Evolutionary conservation across 768 basidiomycete species (phyloP).

Genomic region (Boletus sp.): DNA sequence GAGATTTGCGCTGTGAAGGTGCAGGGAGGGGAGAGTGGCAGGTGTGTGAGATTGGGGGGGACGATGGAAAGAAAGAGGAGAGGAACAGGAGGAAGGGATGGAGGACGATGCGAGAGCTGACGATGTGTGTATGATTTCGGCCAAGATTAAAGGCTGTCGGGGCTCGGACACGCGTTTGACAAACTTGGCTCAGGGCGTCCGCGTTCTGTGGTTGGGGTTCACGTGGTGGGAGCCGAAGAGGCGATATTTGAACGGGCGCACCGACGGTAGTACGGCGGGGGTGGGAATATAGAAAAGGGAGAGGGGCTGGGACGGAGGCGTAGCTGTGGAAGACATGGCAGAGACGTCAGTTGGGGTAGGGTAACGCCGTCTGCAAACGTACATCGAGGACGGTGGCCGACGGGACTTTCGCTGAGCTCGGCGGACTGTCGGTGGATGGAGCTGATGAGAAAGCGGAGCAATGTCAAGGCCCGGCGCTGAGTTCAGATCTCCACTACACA

Average conservation of each 20-base stretch:
- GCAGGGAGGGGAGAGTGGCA: constrained; percentile 31
- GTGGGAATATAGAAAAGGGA: neutral
- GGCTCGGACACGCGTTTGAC: constrained; percentile 36
- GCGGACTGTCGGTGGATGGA: constrained; percentile 32
- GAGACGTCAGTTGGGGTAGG: constrained; percentile 24
- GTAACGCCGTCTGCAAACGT: constrained; percentile 22
- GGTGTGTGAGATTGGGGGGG: constrained; percentile 9
- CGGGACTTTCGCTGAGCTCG: constrained; percentile 35
- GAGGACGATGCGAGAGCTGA: constrained; percentile 22
- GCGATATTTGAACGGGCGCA: constrained; percentile 12
- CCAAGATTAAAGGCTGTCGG: constrained; percentile 33
- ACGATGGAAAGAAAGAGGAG: constrained; percentile 11
- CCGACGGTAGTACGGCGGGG: constrained; percentile 22
- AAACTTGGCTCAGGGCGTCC: constrained; percentile 32
- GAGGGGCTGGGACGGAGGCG: constrained; percentile 7
- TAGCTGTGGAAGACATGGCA: constrained; percentile 22
- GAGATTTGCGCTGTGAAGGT: constrained; percentile 25
- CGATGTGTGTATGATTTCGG: constrained; percentile 32
- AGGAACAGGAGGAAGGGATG: constrained; percentile 9
- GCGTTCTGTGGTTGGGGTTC: constrained; percentile 30
- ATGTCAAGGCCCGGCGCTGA: constrained; percentile 19
- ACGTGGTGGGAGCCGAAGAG: constrained; percentile 37
- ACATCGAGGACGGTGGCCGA: constrained; percentile 18
- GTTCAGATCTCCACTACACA: constrained; percentile 22
- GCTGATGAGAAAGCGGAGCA: constrained; percentile 19